Percentiles rank a stretch among this genome's conserved stretches.
Conservation (phyloP, 768 basidiomycete genomes). For the Boletus patriciae region DNA sequence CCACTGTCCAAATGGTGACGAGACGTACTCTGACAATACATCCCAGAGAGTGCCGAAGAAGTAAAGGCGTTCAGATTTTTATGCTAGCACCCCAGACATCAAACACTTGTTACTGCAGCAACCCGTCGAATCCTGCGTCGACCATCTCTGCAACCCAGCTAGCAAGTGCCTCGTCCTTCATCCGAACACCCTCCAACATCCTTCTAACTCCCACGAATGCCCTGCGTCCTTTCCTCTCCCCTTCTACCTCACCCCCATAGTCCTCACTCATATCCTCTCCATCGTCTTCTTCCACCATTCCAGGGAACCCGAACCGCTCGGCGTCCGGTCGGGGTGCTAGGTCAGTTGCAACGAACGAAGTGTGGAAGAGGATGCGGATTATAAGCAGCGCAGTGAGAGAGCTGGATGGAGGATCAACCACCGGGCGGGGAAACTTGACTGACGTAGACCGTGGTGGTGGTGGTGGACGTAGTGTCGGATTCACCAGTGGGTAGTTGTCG, state of each 20-base stretch:
- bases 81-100: background rate
- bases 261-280: conserved; percentile 49
- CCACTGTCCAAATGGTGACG: background rate
- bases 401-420: conserved; percentile 64
- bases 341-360: conserved; percentile 70
- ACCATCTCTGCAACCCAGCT: conserved; percentile 64
- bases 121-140: conserved; percentile 43
- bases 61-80: conserved; percentile 1
- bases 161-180: conserved; percentile 62
- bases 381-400: conserved; percentile 81
- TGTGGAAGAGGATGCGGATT: conserved; percentile 79
- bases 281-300: conserved; percentile 74
- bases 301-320: conserved; percentile 91
- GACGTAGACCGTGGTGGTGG: conserved; percentile 70
- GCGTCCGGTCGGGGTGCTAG: conserved; percentile 67
- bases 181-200: conserved; percentile 62
- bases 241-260: conserved; percentile 55
- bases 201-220: conserved; percentile 64
- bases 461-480: conserved; percentile 65
- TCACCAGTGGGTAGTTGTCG: conserved; percentile 54
- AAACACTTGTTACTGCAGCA: conserved; percentile 22
- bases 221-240: conserved; percentile 66
- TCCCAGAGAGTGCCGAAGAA: background rate
- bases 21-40: background rate
- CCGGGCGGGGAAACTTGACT: conserved; percentile 59